A percentile compares a stretch with the other conserved stretches of the same genome.
These are phyloP conservation scores for Monosporozyma solicola DNA, from an alignment of 805 yeast genomes.

Conservation along the genomic window DNA sequence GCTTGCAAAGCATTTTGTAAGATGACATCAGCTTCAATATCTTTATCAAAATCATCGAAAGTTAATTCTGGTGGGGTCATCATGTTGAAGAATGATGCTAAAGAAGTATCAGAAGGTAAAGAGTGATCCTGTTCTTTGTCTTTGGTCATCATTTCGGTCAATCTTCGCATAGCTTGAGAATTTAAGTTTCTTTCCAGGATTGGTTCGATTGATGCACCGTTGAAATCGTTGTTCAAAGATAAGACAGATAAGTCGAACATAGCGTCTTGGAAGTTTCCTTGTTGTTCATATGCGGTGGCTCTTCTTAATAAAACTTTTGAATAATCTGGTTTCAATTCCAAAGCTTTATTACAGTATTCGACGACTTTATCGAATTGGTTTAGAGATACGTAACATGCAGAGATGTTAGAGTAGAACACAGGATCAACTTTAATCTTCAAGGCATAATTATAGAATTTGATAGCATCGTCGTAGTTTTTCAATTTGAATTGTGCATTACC, in stretches of 20 bases:
- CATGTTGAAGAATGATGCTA: conserved; percentile 84
- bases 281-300: conserved; percentile 81
- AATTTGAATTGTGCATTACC: conserved; percentile 75
- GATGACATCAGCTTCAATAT: conserved; percentile 53
- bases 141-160: conserved; percentile 36
- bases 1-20: conserved; percentile 57
- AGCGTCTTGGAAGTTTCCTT: conserved; percentile 73
- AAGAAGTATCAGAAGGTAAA: conserved; percentile 75
- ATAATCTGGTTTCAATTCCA: conserved; percentile 80
- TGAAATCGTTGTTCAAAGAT: conserved; percentile 76
- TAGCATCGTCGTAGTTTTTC: conserved; percentile 66
- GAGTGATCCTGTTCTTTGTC: conserved; percentile 21
- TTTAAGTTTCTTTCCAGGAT: conserved; percentile 81
- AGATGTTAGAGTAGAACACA: conserved; percentile 86
- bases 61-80: conserved; percentile 47
- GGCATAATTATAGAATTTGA: conserved; percentile 72
- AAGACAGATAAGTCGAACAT: conserved; percentile 87
- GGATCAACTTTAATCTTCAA: conserved; percentile 71
- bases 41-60: conserved; percentile 42
- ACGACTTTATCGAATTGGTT: conserved; percentile 75
- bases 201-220: conserved; percentile 66
- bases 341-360: conserved; percentile 79
- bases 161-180: conserved; percentile 66
- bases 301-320: conserved; percentile 88
- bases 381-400: conserved; percentile 87